Evolutionary conservation across 164 flowering plant species (phyloP).

Genomic region (Piper longum): DNA sequence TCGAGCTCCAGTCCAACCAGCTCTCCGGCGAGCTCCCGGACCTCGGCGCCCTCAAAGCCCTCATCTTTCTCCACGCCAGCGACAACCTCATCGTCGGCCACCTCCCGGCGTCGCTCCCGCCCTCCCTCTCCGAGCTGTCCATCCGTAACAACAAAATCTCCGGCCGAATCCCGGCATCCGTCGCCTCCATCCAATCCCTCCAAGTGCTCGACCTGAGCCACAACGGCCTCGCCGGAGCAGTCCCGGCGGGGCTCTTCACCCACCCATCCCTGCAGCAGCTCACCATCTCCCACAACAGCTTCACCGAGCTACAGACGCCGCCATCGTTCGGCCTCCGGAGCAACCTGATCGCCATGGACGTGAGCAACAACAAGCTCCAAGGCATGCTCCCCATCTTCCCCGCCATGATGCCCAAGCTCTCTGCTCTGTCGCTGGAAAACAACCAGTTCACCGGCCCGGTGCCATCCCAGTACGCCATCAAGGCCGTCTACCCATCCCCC

Average conservation of each 20-base stretch:
- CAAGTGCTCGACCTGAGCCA: constrained; percentile 78
- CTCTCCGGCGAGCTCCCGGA: constrained; percentile 53
- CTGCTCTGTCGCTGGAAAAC: constrained; percentile 64
- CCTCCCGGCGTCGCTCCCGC: constrained; percentile 36
- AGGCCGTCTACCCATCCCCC: constrained; percentile 24
- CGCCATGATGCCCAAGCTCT: constrained; percentile 58
- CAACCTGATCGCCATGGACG: constrained; percentile 57
- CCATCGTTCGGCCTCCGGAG: constrained; percentile 19
- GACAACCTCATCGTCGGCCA: constrained; percentile 55
- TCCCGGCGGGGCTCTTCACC: constrained; percentile 40
- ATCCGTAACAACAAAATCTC: constrained; percentile 51
- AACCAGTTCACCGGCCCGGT: constrained; percentile 67
- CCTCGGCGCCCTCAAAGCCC: constrained; percentile 29
- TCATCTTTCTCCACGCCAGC: constrained; percentile 47
- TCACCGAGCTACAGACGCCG: constrained; percentile 32
- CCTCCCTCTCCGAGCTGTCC: constrained; percentile 39
- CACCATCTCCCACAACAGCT: constrained; percentile 51
- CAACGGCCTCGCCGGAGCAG: constrained; percentile 52
- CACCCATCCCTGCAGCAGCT: constrained; percentile 79
- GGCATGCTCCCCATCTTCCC: constrained; percentile 64
- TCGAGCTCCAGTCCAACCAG: constrained; percentile 59
- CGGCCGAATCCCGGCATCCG: constrained; percentile 30
- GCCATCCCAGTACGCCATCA: constrained; percentile 51
- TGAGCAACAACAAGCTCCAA: constrained; percentile 46
- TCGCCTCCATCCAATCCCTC: constrained; percentile 13